Base-by-base conservation (phyloP, 2,329 filamentous ascomycete genomes). In the Trichoderma asperellum region DNA sequence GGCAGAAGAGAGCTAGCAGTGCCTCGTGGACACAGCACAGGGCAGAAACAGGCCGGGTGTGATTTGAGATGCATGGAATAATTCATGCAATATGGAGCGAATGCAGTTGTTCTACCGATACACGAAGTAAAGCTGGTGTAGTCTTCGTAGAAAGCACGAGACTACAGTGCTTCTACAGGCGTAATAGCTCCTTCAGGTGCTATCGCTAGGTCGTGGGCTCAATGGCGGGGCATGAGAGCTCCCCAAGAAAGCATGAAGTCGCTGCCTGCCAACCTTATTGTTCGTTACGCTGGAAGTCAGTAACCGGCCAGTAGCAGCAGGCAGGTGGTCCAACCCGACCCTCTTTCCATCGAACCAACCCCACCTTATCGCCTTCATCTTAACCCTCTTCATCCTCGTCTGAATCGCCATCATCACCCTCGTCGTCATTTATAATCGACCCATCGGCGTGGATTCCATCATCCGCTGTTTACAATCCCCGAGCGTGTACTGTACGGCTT, bases 21-120 rank as follows among this genome's bases (percentile, higher is more conserved):
- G 40, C 64, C 64, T 52, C 64, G 64, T 67, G 64, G 40, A 67
- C 64, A 59, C n/a, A 34, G 55, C 53, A 58, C 63, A 59, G 27
- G 27, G 59, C 43, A 49, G 10, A 24, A 43, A 29, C 11, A 62
- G 55, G 8, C 27, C 35, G 53, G 21, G 62, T 57, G 62, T 58
- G 62, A 56, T 57, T 49, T 24, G 21, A 59, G 64, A 40, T 56
- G 49, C 61, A 64, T 64, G 29, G 5, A 57, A 34, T 12, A 27
- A 32, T 43, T 24, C 32, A 27, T 59, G 37, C 40, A n/a, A 8
- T 10, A n/a, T 43, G 40, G 37, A 43, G 40, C 18, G 40, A 43
- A 43, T n/a, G 40, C 40, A 43, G 8, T 16, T 43, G 7, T n/a
- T 43, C 8, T n/a, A 43, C 40, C 16, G 40, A n/a, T 43, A 43